Evolutionary conservation across 768 basidiomycete species (phyloP), one percentile per base, ranked within the genome.

Genomic region (Hypholoma sublateritium): DNA sequence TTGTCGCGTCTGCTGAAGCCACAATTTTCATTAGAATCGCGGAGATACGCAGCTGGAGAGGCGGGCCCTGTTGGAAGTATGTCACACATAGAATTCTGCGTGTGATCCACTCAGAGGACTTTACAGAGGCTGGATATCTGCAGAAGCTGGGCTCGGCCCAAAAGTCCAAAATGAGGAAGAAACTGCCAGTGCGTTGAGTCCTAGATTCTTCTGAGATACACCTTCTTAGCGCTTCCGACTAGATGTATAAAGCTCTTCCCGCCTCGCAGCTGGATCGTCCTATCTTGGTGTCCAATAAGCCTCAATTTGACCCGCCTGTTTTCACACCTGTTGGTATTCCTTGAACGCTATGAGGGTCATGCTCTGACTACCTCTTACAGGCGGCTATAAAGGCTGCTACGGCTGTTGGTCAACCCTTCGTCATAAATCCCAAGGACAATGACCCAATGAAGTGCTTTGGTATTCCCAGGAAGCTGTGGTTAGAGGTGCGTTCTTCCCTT

Each of bases 361-460:
- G 19, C 13, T 36, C 46, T 12, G 47, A 35, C 35, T 22, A 16
- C 13, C 16, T 21, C 43, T 28, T 28, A 17, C 51, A 67, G 67
- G 39, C 61, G 37, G 45, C 58, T 32, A 58, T 75, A 42, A 75
- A 44, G 41, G 43, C 70, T 3, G 51, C 67, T 5, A 65, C 68
- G 5, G 71, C 75, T 44, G 63, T 79, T n/a, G 81, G 80, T 4
- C 71, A 77, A 58, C 77, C 80, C 3, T 70, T 80, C 50, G 72
- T 72, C 34, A 85, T 85, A 59, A 61, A 74, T 1, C 64, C 72
- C 4, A 65, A 74, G 1, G 77, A 78, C 22, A 76, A 78, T 36
- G 78, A 80, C 57, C 79, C 84, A 0, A 70, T 86, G n/a, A 74
- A 79, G 28, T 76, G 80, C 53, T 93, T 86, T 67, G 93, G 93